Evolutionary conservation across 805 yeast genomes (phyloP).

Genomic region (Lipomyces chichibuensis): DNA sequence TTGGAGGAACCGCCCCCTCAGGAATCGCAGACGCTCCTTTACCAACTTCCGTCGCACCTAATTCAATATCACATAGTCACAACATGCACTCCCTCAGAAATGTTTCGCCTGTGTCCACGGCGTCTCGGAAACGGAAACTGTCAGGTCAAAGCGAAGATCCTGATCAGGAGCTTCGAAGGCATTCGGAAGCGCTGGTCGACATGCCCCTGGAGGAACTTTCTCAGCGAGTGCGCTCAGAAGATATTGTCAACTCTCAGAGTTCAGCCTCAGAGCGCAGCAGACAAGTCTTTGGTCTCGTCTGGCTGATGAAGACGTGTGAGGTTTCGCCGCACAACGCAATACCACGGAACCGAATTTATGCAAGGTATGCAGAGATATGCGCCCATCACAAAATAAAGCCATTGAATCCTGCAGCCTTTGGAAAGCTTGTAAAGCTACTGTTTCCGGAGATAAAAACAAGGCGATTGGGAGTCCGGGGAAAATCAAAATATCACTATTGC

Average conservation of each 20-base stretch:
- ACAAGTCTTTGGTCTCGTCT: conserved; percentile 80
- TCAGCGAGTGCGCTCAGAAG: conserved; percentile 36
- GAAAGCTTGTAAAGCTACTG: conserved; percentile 66
- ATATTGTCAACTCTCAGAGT: conserved; percentile 13
- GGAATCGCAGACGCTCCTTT: conserved; percentile 8
- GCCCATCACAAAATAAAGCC: conserved; percentile 59
- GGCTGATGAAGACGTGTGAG: conserved; percentile 70
- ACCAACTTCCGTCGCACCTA: neutral
- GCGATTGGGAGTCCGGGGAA: conserved; percentile 79
- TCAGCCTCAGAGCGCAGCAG: conserved; percentile 43
- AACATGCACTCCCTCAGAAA: neutral
- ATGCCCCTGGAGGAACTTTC: conserved; percentile 37
- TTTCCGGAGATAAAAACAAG: conserved; percentile 73
- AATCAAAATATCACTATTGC: conserved; percentile 83
- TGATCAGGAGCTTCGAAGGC: conserved; percentile 36
- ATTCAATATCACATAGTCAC: neutral
- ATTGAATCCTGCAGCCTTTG: conserved; percentile 75
- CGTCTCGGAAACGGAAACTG: conserved; percentile 10
- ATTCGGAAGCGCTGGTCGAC: conserved; percentile 29
- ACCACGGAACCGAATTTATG: conserved; percentile 69
- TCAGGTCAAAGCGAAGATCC: conserved; percentile 30
- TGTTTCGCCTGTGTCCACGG: neutral
- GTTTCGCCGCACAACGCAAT: conserved; percentile 56
- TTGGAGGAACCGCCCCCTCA: neutral
- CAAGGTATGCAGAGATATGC: conserved; percentile 63